Evolutionary conservation across 805 yeast genomes (phyloP).

Genomic region (Nakazawaea ishiwadae): DNA sequence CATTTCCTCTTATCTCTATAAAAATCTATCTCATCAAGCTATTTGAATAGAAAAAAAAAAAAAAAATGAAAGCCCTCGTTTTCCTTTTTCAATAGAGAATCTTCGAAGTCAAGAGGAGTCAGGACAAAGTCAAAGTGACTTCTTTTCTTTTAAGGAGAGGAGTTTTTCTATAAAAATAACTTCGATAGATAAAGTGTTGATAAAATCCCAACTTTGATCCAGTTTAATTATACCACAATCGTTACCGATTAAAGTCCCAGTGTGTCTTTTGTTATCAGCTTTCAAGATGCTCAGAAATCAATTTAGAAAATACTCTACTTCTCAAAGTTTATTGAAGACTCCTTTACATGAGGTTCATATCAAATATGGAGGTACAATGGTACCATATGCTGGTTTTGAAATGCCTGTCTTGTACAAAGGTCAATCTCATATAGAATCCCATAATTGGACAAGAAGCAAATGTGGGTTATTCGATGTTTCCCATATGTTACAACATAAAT

Average conservation of each 20-base stretch:
- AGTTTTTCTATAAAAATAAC: no score
- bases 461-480: constrained; percentile 96
- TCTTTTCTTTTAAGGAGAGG: no score
- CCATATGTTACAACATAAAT: constrained; percentile 91
- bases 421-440: constrained; percentile 90
- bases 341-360: constrained; percentile 81
- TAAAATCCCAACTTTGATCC: no score
- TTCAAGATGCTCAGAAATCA: neutral
- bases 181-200: no score
- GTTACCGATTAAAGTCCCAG: no score
- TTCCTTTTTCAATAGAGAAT: neutral
- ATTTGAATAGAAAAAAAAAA: neutral
- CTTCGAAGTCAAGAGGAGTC: neutral
- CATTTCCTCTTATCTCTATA: constrained; percentile 19
- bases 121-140: neutral
- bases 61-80: neutral
- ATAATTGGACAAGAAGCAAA: constrained; percentile 84
- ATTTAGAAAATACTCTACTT: constrained; percentile 1
- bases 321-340: constrained; percentile 36
- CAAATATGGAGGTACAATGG: constrained; percentile 81
- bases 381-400: constrained; percentile 91
- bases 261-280: no score
- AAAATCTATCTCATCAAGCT: neutral
- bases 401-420: constrained; percentile 89
- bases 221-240: neutral